Base-by-base conservation (phyloP, 2,329 filamentous ascomycete genomes). In the Colletotrichum echinochloae region DNA sequence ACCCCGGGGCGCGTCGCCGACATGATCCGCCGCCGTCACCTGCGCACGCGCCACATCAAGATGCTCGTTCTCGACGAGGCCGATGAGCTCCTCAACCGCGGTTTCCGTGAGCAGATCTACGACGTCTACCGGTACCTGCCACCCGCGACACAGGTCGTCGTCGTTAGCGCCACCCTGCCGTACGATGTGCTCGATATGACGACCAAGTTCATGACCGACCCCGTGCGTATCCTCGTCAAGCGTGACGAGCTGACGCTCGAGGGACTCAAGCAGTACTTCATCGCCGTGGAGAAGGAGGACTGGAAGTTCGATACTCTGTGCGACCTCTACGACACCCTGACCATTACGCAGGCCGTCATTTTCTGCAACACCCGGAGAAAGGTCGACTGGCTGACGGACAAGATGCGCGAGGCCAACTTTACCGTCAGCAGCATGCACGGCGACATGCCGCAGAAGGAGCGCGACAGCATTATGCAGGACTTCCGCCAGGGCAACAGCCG, bases 271-370 rank as follows among this genome's bases (percentile, higher is more conserved):
- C 96, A 99, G 82, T 99, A 98, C 86, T 99, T 98, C 81, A 98
- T 99, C 77, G 96, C 96, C 1, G 96, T 98, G 26, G 96, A 99
- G 83, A 98, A 98, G 86, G 96, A 99, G 82, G 96, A 98, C 81
- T 99, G 96, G 96, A 99, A 99, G 83, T 97, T 99, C 76, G 96
- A 99, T 81, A 99, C 96, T 3, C 90, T 99, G 5, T 98, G 94
- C 82, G 96, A 99, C 84, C 91, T 99, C 68, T 99, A 99, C 87
- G 96, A 99, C 81, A 98, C 96, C 16, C 89, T 99, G 54, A 99
- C 96, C 65, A 98, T 99, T 79, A 98, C 96, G 20, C 96, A 98
- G 84, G 96, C 96, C 55, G 96, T 99, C 81, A 99, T 99, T 81
- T 99, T 99, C 88, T 99, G 96, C 88, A 99, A 99, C 84, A 99